A percentile compares a stretch with the other conserved stretches of the same genome.
Conservation (phyloP, 2,329 filamentous ascomycete species). For the Juglanconis juglandina region DNA sequence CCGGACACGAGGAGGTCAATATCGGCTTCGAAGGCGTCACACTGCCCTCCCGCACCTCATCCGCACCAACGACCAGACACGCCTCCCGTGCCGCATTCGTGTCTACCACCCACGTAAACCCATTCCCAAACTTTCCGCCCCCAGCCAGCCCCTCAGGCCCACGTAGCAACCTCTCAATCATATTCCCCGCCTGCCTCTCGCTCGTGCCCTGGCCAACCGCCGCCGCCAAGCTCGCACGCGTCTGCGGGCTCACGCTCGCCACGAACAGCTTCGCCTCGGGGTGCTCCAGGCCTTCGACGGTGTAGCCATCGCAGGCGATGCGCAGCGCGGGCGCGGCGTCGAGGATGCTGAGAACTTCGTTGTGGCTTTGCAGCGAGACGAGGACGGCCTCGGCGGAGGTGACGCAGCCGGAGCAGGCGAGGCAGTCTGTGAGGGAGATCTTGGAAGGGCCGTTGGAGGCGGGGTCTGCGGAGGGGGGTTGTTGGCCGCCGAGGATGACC, state of each 20-base stretch:
- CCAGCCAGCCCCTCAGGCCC: constrained; percentile 65
- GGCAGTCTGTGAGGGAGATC: constrained; percentile 94
- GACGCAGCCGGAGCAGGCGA: constrained; percentile 95
- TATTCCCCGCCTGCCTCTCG: constrained; percentile 69
- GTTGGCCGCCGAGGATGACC: constrained; percentile 88
- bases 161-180: constrained; percentile 77
- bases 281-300: constrained; percentile 52
- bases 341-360: constrained; percentile 80
- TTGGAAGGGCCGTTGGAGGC: constrained; percentile 69
- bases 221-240: constrained; percentile 82
- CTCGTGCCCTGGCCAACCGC: constrained; percentile 71
- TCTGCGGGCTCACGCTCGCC: constrained; percentile 89
- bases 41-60: constrained; percentile 58
- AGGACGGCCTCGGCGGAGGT: constrained; percentile 97
- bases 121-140: constrained; percentile 69
- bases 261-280: constrained; percentile 75
- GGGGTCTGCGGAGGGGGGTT: constrained; percentile 46
- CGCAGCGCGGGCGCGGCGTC: constrained; percentile 60
- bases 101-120: constrained; percentile 86
- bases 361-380: constrained; percentile 88
- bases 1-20: constrained; percentile 86
- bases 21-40: constrained; percentile 51
- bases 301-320: constrained; percentile 31
- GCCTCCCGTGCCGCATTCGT: constrained; percentile 81
- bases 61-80: constrained; percentile 74